Conservation (phyloP, 768 basidiomycete genomes). For the Crepidotus variabilis region DNA sequence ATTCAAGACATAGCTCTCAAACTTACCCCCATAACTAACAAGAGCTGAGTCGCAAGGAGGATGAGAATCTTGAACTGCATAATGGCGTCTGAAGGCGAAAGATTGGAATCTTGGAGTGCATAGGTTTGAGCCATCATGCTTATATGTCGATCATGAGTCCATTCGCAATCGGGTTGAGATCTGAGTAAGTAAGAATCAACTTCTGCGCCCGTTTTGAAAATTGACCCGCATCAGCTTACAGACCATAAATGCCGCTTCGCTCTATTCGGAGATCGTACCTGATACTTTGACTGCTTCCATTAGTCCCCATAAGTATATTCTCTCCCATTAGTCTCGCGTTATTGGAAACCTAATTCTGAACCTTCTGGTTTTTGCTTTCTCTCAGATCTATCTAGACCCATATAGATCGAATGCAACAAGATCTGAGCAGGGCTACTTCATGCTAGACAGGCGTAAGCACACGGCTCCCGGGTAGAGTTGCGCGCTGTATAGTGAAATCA, state of each 20-base stretch:
- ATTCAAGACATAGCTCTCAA: not conserved
- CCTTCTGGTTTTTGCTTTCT: not conserved
- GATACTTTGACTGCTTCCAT: too few relatives aligned
- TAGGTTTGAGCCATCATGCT: not conserved
- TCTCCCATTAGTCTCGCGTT: not conserved
- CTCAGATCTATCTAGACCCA: too few relatives aligned
- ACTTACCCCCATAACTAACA: not conserved
- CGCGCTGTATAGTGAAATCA: too few relatives aligned
- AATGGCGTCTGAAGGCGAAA: not conserved
- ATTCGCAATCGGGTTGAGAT: not conserved
- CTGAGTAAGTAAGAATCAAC: not conserved
- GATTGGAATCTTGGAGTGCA: not conserved
- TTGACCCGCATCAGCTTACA: not conserved
- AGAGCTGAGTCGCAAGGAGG: slow-evolving; percentile 1
- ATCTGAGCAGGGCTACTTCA: too few relatives aligned
- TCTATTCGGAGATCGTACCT: not conserved
- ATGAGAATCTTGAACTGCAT: slow-evolving; percentile 15
- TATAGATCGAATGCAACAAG: too few relatives aligned
- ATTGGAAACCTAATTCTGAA: not conserved
- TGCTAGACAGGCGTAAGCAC: too few relatives aligned
- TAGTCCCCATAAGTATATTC: not conserved
- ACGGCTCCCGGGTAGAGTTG: too few relatives aligned
- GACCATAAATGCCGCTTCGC: too few relatives aligned
- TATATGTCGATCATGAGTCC: not conserved
- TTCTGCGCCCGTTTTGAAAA: not conserved